Evolutionary conservation across 371 early-diverging fungal genomes (phyloP).

Genomic region (Zopfochytrium polystomum): DNA sequence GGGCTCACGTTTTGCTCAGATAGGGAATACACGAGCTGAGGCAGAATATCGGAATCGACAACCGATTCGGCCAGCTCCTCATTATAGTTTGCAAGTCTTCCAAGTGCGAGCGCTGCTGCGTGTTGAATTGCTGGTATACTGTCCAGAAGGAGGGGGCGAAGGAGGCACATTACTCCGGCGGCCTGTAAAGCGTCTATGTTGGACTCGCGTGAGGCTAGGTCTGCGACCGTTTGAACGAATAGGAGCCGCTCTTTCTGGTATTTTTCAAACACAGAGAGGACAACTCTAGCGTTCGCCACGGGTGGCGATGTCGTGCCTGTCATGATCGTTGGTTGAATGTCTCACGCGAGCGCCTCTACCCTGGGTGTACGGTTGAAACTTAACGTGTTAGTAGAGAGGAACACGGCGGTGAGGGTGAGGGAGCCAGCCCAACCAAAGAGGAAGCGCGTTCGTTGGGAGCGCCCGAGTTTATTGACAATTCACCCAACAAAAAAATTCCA

Average conservation of each 20-base stretch:
- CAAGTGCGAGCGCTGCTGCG: slow-evolving; percentile 55
- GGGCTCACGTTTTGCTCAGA: slow-evolving; percentile 48
- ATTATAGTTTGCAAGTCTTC: slow-evolving; percentile 54
- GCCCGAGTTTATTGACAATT: too few relatives aligned
- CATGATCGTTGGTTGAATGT: too few relatives aligned
- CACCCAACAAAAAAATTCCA: too few relatives aligned
- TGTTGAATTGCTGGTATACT: slow-evolving; percentile 57
- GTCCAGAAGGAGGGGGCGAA: slow-evolving; percentile 54
- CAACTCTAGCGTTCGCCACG: slow-evolving; percentile 38
- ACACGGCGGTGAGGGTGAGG: too few relatives aligned
- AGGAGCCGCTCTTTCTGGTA: slow-evolving; percentile 54
- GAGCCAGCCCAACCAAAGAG: too few relatives aligned
- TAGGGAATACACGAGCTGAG: slow-evolving; percentile 51
- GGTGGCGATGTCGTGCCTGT: too few relatives aligned
- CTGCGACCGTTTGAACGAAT: slow-evolving; percentile 57
- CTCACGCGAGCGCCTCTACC: too few relatives aligned
- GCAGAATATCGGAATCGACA: slow-evolving; percentile 52
- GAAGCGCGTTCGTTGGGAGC: too few relatives aligned
- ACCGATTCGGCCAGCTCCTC: slow-evolving; percentile 50
- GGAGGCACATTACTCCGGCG: slow-evolving; percentile 48
- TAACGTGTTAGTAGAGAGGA: too few relatives aligned
- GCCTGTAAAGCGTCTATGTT: slow-evolving; percentile 52
- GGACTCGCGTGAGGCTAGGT: slow-evolving; percentile 52
- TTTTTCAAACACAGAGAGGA: slow-evolving; percentile 51
- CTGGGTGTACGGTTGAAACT: too few relatives aligned